Percentiles rank a stretch among this genome's conserved stretches.
Evolutionary conservation across 345 rosid genomes (phyloP).

Genomic region (Stellera chamaejasme): DNA sequence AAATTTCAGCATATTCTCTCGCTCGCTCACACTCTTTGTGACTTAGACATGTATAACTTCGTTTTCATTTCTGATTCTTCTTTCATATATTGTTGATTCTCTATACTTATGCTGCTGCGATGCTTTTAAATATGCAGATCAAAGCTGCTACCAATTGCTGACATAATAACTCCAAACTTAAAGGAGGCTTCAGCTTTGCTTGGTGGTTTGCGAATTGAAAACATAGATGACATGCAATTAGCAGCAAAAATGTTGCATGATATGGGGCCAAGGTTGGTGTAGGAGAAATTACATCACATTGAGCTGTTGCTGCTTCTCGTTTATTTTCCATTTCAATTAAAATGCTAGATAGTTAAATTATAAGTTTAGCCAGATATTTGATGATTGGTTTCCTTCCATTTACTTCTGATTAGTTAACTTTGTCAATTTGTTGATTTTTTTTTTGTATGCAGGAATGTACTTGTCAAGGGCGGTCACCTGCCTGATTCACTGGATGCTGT

Average conservation of each 20-base stretch:
- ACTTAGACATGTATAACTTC: not conserved
- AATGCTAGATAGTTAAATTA: too few relatives aligned
- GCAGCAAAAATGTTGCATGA: constrained; percentile 67
- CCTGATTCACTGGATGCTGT: constrained; percentile 78
- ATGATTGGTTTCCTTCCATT: not conserved
- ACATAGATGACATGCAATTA: constrained; percentile 65
- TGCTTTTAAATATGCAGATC: constrained; percentile 44
- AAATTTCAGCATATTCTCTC: too few relatives aligned
- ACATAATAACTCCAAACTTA: constrained; percentile 81
- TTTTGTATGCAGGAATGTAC: constrained; percentile 68
- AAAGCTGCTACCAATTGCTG: constrained; percentile 75
- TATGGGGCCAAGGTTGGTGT: constrained; percentile 74
- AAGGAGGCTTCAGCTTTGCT: constrained; percentile 91
- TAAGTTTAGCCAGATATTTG: not conserved
- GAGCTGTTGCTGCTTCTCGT: too few relatives aligned
- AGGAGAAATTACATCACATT: not conserved
- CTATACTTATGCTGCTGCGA: not conserved
- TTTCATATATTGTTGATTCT: not conserved
- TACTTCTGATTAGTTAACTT: constrained; percentile 4
- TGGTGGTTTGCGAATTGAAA: constrained; percentile 45
- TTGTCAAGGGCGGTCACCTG: constrained; percentile 95
- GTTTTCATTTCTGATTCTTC: not conserved
- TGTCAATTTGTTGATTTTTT: constrained; percentile 8
- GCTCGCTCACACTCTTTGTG: too few relatives aligned
- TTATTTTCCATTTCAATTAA: too few relatives aligned